Evolutionary conservation across 257 asterid genomes (phyloP), one percentile per base, ranked within the genome.

Genomic region (Oldenlandia corymbosa): DNA sequence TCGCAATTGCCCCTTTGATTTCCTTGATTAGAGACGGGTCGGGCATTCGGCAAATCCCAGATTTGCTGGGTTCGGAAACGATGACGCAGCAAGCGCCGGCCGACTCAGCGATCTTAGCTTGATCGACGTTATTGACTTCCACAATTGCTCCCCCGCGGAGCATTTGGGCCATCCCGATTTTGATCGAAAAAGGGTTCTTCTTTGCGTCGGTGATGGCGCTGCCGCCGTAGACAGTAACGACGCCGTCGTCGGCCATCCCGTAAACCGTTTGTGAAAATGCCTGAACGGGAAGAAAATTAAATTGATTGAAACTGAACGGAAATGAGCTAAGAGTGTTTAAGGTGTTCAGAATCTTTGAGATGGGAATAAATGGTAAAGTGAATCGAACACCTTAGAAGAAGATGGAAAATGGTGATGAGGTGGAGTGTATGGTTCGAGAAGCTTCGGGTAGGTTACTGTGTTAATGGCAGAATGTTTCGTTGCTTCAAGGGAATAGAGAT

Each of bases 101-200:
- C 10, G 89, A 82, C 61, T 90, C 97, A 0, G 95, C 94, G 75
- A 75, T 90, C 73, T 80, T 85, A 3, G 97, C 95, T 67, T 90
- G 95, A 54, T 83, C 81, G n/a, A 79, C 73, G 32, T 39, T 70
- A 43, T 72, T 57, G 71, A 90, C 94, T 69, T 85, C 92, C 48
- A 86, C 86, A 57, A 81, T 77, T 32, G 83, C 90, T 41, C 97
- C 97, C 68, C 95, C 95, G 45, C 95, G 94, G 63, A 90, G 95
- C 84, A 82, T 75, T 68, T 83, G 94, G 16, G 90, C 92, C 39
- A 84, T 76, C 43, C 84, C 90, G 13, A 85, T 90, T 60, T 90
- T 90, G 75, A 83, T 75, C 30, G 95, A 76, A 76, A 90, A 84
- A 0, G 88, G 64, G 43, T 73, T 84, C 69, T 88, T 86, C 81